Percentiles rank a stretch among this genome's conserved stretches.
Evolutionary conservation across 2,329 filamentous ascomycete species (phyloP).

Genomic region (Colletotrichum acutatum): DNA sequence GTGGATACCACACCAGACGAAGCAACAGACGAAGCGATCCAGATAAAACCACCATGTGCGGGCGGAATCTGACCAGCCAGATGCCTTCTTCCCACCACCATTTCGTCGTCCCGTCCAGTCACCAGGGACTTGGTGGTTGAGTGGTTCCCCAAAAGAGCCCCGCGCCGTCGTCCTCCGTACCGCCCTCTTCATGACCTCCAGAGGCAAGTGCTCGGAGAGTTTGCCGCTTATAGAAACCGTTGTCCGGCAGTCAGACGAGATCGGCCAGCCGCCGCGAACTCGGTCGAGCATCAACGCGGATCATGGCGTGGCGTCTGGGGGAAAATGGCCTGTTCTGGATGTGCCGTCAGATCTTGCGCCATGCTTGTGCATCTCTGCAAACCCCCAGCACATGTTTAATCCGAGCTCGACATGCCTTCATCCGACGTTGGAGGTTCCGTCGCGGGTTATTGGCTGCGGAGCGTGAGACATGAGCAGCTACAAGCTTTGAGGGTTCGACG

Average conservation of each 20-base stretch:
- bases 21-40: neutral
- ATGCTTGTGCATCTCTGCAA: neutral
- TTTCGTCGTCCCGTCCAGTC: neutral
- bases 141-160: constrained; percentile 12
- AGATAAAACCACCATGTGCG: neutral
- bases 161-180: neutral
- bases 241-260: constrained; percentile 26
- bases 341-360: constrained; percentile 19
- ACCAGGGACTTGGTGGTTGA: neutral
- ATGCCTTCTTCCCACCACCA: constrained; percentile 1
- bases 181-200: neutral
- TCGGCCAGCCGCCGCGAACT: constrained; percentile 15
- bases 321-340: constrained; percentile 29
- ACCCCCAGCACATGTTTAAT: neutral
- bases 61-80: neutral
- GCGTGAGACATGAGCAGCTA: neutral
- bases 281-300: constrained; percentile 3
- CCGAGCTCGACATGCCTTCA: neutral
- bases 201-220: constrained; percentile 9
- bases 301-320: constrained; percentile 22
- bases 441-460: neutral
- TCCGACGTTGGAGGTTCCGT: constrained; percentile 1
- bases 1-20: constrained; percentile 10
- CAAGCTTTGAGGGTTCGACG: neutral
- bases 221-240: constrained; percentile 23